phyloP scores from a whole-genome alignment of 129 eudicot species.

The Tagetes erecta region DNA sequence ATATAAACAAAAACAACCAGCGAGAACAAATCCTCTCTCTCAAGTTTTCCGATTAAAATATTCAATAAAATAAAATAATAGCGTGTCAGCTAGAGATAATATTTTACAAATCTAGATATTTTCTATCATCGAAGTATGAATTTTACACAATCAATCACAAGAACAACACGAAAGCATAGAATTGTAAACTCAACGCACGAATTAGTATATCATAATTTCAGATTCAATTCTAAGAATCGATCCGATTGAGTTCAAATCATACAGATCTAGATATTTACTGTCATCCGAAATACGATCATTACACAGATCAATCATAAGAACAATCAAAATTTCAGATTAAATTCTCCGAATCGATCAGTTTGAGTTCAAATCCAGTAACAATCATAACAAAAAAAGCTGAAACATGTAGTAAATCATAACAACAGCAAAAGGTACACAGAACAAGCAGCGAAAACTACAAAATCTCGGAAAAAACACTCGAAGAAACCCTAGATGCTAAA shows the following conservation, averaged over 20 bases:
- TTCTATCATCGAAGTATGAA: neutral
- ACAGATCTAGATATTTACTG: conserved; percentile 23
- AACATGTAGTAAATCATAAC: too few species aligned
- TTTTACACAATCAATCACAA: conserved; percentile 15
- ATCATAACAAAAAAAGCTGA: too few species aligned
- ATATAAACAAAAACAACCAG: neutral
- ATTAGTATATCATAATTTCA: neutral
- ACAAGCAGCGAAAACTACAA: too few species aligned
- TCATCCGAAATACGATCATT: neutral
- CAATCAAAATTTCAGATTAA: too few species aligned
- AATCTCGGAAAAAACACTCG: too few species aligned
- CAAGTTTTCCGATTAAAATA: conserved; percentile 3
- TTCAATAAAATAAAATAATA: conserved; percentile 3
- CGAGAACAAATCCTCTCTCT: conserved; percentile 18
- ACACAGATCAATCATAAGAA: neutral
- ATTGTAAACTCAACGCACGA: neutral
- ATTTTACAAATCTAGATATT: conserved; percentile 27
- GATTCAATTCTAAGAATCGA: neutral
- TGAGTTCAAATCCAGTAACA: too few species aligned
- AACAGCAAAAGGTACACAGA: too few species aligned
- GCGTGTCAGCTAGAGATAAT: conserved; percentile 23
- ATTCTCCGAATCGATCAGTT: too few species aligned
- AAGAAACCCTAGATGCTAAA: too few species aligned
- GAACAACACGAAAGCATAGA: conserved; percentile 8
- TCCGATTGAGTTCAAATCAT: too few species aligned